Evolutionary conservation across 2,329 filamentous ascomycete genomes (phyloP).

Genomic region (Fusarium sp.): DNA sequence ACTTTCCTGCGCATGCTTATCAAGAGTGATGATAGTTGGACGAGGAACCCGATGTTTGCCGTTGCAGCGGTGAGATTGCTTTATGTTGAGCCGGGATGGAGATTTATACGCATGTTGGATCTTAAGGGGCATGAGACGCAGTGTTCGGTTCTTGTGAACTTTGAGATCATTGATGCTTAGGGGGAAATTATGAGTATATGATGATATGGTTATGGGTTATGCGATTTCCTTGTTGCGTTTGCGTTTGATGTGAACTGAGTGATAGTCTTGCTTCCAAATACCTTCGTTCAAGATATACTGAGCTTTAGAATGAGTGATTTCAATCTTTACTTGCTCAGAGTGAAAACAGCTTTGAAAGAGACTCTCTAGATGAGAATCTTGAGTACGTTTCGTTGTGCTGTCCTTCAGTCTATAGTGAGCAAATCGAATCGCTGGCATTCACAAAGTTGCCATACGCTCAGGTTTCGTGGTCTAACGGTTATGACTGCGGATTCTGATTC

Average conservation of each 20-base stretch:
- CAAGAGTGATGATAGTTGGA: slow-evolving; percentile 73
- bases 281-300: background rate
- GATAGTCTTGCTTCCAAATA: background rate
- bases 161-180: slow-evolving; percentile 61
- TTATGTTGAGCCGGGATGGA: slow-evolving; percentile 67
- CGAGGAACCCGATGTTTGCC: slow-evolving; percentile 68
- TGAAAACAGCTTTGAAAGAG: background rate
- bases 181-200: slow-evolving; percentile 1
- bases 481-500: slow-evolving; percentile 5
- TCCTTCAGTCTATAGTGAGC: background rate
- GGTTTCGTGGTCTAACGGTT: slow-evolving; percentile 1
- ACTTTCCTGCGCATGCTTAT: slow-evolving; percentile 71
- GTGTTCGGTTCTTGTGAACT: slow-evolving; percentile 69
- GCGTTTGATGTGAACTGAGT: background rate
- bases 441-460: background rate
- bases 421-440: background rate
- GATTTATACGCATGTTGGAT: slow-evolving; percentile 71
- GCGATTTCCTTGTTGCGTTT: background rate
- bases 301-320: background rate
- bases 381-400: background rate
- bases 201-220: background rate
- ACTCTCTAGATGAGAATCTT: no score
- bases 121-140: slow-evolving; percentile 70
- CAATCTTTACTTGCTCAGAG: background rate
- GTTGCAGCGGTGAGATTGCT: slow-evolving; percentile 68